Conservation (phyloP, 768 basidiomycete genomes). For the Mycena sanguinolenta region DNA sequence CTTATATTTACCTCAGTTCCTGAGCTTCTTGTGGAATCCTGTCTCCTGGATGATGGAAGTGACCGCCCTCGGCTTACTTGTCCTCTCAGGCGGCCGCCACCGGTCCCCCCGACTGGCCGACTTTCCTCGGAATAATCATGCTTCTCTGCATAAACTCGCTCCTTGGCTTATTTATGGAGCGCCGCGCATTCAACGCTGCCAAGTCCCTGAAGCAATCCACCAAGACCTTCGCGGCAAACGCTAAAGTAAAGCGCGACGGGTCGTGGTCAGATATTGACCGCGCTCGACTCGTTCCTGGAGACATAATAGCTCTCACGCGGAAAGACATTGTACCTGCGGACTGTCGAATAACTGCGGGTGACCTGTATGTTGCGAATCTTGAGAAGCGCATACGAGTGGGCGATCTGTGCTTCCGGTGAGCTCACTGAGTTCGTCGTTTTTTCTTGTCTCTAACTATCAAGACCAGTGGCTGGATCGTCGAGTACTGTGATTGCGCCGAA, state of each 20-base stretch:
- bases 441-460: neutral
- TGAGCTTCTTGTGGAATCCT: slow-evolving; percentile 99
- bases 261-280: slow-evolving; percentile 94
- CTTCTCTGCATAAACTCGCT: slow-evolving; percentile 92
- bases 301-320: slow-evolving; percentile 96
- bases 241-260: slow-evolving; percentile 86
- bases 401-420: slow-evolving; percentile 97
- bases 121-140: slow-evolving; percentile 94
- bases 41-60: slow-evolving; percentile 99
- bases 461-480: slow-evolving; percentile 90
- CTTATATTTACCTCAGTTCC: slow-evolving; percentile 64
- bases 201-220: slow-evolving; percentile 43
- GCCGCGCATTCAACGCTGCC: slow-evolving; percentile 96
- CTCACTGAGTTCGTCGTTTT: slow-evolving; percentile 37
- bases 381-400: slow-evolving; percentile 90
- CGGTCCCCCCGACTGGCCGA: slow-evolving; percentile 94
- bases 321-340: slow-evolving; percentile 97
- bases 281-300: slow-evolving; percentile 90
- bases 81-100: slow-evolving; percentile 89
- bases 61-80: slow-evolving; percentile 92
- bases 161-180: slow-evolving; percentile 98
- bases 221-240: neutral
- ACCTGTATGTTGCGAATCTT: slow-evolving; percentile 95
- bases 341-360: slow-evolving; percentile 87
- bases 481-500: slow-evolving; percentile 97